Base-by-base conservation (phyloP, 192 early-diverging fungal species). In the Linnemannia hyalina region DNA sequence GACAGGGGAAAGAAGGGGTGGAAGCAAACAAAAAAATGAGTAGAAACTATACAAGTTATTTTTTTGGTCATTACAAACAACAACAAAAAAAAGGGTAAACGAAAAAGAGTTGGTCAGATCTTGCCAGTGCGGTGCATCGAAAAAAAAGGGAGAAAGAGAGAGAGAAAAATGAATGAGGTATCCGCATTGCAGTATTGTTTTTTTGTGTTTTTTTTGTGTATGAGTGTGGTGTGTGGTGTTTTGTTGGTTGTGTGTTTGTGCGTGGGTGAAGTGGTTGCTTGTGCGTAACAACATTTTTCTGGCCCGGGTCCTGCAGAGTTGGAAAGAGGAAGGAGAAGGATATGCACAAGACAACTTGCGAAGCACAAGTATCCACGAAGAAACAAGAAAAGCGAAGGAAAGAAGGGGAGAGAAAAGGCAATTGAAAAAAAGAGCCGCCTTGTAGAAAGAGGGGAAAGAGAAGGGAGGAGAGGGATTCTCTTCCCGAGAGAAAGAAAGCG, bases 231-330 rank as follows among this genome's bases (percentile, higher is more conserved):
- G 29, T 46, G 18, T 52, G 42, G 42, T 29, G 26, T 74, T 22
- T 32, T 52, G 49, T 52, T 20, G 72, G 1, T 15, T 42, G 29
- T 74, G 23, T 22, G 46, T 18, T 23, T 10, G 29, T 65, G 3
- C 60, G 60, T 65, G 60, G 10, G n/a, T 60, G 55, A 2, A 18
- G 15, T 65, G 35, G 60, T 32, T 65, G 29, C 60, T 32, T 65
- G 60, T 65, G 60, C 26, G 26, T 65, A 65, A 1, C 49, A 52
- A 18, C 13, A 9, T 20, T 52, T 29, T 47, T 75, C 60, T 75
- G 74, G 74, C 74, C 74, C 54, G 74, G 74, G 74, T 75, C 74
- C 74, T 75, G 74, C 74, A 75, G 36, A 29, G 46, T 32, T 54
- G 32, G 6, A 38, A 60, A 36, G 41, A 16, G 60, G 47, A 54